phyloP scores from a whole-genome alignment of 176 grass and related monocot species.

The Ensete ventricosum region DNA sequence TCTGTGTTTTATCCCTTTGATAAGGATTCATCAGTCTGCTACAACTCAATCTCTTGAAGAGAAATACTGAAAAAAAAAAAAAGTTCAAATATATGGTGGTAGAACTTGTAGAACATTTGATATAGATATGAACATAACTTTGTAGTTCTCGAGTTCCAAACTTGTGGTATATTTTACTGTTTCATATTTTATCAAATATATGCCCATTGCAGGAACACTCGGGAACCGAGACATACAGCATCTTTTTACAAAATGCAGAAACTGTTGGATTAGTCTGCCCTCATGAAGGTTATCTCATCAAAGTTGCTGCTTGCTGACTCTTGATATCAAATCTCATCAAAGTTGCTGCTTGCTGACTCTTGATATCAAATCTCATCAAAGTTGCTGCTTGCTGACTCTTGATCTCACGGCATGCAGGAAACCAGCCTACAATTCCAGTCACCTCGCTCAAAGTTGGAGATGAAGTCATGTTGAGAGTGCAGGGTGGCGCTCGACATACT shows the following conservation, averaged over 20 bases:
- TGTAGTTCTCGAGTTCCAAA: no score
- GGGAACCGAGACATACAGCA: slow-evolving; percentile 60
- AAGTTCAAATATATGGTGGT: neutral
- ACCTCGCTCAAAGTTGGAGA: slow-evolving; percentile 79
- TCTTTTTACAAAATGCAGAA: slow-evolving; percentile 94
- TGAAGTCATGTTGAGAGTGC: slow-evolving; percentile 62
- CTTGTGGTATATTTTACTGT: no score
- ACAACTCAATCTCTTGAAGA: no score
- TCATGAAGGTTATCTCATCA: slow-evolving; percentile 30
- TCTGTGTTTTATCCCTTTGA: neutral
- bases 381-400: neutral
- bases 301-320: no score
- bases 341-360: no score
- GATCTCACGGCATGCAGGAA: neutral
- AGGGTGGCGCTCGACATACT: slow-evolving; percentile 74
- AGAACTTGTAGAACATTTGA: neutral
- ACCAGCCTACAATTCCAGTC: slow-evolving; percentile 53
- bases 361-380: neutral
- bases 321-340: neutral
- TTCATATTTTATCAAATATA: neutral
- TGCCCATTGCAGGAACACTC: slow-evolving; percentile 27
- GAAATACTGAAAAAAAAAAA: neutral
- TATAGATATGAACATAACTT: no score
- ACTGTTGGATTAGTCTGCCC: slow-evolving; percentile 73
- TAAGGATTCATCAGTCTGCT: no score